Percentiles rank a stretch among this genome's conserved stretches.
phyloP scores from a whole-genome alignment of 768 basidiomycete species.

The Mycena amicta region DNA sequence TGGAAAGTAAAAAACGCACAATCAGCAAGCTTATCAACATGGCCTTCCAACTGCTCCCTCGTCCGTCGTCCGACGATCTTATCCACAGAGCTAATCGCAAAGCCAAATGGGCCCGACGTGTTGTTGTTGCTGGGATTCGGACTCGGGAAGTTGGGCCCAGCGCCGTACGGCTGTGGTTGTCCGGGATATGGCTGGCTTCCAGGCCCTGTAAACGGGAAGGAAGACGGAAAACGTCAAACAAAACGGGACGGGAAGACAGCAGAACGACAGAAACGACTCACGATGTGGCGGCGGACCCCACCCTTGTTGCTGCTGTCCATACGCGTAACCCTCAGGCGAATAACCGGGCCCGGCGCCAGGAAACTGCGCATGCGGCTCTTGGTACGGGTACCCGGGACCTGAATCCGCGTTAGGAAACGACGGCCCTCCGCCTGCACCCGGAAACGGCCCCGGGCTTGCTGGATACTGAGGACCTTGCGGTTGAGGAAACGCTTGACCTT shows the following conservation, averaged over 20 bases:
- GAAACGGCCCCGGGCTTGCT: too few species aligned
- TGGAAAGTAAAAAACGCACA: slow-evolving; percentile 40
- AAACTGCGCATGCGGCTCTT: not conserved
- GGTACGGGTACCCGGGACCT: not conserved
- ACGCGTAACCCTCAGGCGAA: slow-evolving; percentile 14
- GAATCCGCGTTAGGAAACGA: slow-evolving; percentile 6
- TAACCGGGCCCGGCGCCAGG: too few species aligned
- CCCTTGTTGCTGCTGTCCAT: slow-evolving; percentile 17
- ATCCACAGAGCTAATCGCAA: slow-evolving; percentile 56
- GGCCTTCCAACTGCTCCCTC: slow-evolving; percentile 50
- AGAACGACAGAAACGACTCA: slow-evolving; percentile 12
- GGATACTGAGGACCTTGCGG: too few species aligned
- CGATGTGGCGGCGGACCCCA: slow-evolving; percentile 13
- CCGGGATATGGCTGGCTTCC: slow-evolving; percentile 19
- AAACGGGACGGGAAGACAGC: too few species aligned
- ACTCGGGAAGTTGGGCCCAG: slow-evolving; percentile 18
- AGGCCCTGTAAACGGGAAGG: slow-evolving; percentile 7
- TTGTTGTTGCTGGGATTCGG: not conserved
- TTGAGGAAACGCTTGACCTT: too few species aligned
- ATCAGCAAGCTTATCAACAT: slow-evolving; percentile 48
- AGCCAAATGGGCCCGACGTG: slow-evolving; percentile 35
- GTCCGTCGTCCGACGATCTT: slow-evolving; percentile 56
- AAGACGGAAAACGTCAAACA: not conserved
- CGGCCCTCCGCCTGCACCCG: too few species aligned
- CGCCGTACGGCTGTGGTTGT: slow-evolving; percentile 23